Conservation (phyloP, 1,284 basidiomycete genomes). For the Fomes fomentarius region DNA sequence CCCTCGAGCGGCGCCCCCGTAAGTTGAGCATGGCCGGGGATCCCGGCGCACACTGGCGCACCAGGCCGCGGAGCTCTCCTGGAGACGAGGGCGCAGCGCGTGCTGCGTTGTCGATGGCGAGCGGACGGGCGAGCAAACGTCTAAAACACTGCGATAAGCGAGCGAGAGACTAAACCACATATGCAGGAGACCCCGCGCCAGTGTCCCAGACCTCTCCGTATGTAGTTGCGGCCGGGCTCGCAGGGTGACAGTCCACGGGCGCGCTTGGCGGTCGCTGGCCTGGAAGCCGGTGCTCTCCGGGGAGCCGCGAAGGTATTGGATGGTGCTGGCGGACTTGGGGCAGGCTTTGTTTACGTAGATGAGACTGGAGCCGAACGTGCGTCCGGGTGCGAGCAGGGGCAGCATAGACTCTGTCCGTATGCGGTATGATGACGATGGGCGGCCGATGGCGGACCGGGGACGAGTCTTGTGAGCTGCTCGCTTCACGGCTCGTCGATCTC, state of each 20-base stretch:
- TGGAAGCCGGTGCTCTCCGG: not conserved
- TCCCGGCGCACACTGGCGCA: not conserved
- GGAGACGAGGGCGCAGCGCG: too few relatives aligned
- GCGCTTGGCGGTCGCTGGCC: not conserved
- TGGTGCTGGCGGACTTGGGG: too few relatives aligned
- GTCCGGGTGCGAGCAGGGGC: not conserved
- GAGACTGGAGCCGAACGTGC: not conserved
- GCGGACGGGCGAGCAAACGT: not conserved
- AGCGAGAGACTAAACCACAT: not conserved
- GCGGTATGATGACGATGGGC: not conserved
- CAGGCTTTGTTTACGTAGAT: not conserved
- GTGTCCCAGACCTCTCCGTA: too few relatives aligned
- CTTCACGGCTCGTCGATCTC: too few relatives aligned
- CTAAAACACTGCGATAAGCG: not conserved
- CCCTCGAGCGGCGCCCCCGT: not conserved
- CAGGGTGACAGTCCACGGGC: too few relatives aligned
- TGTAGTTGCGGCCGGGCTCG: too few relatives aligned
- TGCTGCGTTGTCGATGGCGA: not conserved
- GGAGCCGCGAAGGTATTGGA: not conserved
- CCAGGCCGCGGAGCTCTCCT: not conserved
- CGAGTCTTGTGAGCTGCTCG: not conserved
- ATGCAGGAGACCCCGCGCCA: not conserved
- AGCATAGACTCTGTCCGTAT: not conserved
- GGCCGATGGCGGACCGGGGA: slow-evolving; percentile 1
- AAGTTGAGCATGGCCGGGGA: not conserved